A percentile compares a stretch with the other conserved stretches of the same genome.
Evolutionary conservation across 2,329 filamentous ascomycete species (phyloP).

Genomic region (Claviceps quebecensis): DNA sequence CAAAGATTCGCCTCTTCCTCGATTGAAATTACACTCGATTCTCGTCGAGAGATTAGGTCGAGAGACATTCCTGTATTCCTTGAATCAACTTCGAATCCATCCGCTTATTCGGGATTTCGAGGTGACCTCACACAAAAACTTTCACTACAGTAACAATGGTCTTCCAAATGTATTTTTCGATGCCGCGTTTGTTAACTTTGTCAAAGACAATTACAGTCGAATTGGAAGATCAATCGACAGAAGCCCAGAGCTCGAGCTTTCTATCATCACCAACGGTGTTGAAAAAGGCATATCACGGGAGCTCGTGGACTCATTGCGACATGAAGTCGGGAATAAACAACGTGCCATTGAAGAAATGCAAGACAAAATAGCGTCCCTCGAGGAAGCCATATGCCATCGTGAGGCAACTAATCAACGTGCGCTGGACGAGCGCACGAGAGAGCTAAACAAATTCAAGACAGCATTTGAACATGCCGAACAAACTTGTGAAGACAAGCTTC

Average conservation of each 20-base stretch:
- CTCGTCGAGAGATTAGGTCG: slow-evolving; percentile 65
- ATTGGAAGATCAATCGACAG: slow-evolving; percentile 76
- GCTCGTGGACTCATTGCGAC: slow-evolving; percentile 71
- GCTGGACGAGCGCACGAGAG: slow-evolving; percentile 35
- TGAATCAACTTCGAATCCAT: slow-evolving; percentile 64
- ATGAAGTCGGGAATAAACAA: slow-evolving; percentile 62
- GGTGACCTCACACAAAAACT: slow-evolving; percentile 58
- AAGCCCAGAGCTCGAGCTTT: slow-evolving; percentile 76
- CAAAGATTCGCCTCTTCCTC: slow-evolving; percentile 82
- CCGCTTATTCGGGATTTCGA: slow-evolving; percentile 80
- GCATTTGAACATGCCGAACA: slow-evolving; percentile 12
- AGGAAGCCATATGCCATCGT: slow-evolving; percentile 53
- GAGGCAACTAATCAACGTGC: slow-evolving; percentile 56
- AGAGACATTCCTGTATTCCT: slow-evolving; percentile 73
- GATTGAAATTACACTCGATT: slow-evolving; percentile 66
- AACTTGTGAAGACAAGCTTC: slow-evolving; percentile 32
- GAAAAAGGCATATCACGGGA: slow-evolving; percentile 90
- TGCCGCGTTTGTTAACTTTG: slow-evolving; percentile 74
- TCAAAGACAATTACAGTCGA: slow-evolving; percentile 91
- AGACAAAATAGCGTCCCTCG: slow-evolving; percentile 30
- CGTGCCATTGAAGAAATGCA: slow-evolving; percentile 33
- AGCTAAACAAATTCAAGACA: slow-evolving; percentile 18
- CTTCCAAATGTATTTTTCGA: slow-evolving; percentile 79
- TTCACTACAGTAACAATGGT: slow-evolving; percentile 30
- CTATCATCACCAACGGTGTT: slow-evolving; percentile 62